Conservation (phyloP, 2,329 filamentous ascomycete genomes). For the Paecilomyces formosus region DNA sequence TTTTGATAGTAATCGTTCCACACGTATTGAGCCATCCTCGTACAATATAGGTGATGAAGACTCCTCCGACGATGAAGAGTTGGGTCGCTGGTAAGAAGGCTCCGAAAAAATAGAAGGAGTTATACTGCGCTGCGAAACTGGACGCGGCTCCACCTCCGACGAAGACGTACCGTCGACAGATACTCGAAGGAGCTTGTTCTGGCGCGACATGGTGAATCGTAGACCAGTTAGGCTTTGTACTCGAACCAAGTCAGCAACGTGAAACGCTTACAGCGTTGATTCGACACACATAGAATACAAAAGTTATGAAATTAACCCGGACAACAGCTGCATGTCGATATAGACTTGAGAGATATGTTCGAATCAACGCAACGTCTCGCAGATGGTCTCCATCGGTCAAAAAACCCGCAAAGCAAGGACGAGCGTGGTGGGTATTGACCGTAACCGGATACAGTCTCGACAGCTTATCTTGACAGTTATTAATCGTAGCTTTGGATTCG, state of each 20-base stretch:
- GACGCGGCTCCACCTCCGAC: not conserved
- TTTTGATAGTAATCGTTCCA: constrained; percentile 7
- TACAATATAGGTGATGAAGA: not conserved
- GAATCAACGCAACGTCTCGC: not conserved
- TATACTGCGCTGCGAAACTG: not conserved
- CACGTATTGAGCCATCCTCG: not conserved
- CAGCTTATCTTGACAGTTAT: not conserved
- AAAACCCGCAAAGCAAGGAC: not conserved
- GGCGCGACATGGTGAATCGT: not conserved
- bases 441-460: not conserved
- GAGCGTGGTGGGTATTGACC: not conserved
- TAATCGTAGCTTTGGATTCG: not conserved
- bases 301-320: not conserved
- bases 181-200: not conserved
- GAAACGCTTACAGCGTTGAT: not conserved
- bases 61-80: not conserved
- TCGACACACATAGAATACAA: not conserved
- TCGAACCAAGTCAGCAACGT: not conserved
- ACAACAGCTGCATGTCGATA: not conserved
- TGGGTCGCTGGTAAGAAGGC: not conserved
- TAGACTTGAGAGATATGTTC: not conserved
- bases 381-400: not conserved
- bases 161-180: not conserved
- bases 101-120: not conserved
- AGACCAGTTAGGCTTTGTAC: not conserved